Base-by-base conservation (phyloP, 306 rosid genomes). In the Fragaria vesca region DNA sequence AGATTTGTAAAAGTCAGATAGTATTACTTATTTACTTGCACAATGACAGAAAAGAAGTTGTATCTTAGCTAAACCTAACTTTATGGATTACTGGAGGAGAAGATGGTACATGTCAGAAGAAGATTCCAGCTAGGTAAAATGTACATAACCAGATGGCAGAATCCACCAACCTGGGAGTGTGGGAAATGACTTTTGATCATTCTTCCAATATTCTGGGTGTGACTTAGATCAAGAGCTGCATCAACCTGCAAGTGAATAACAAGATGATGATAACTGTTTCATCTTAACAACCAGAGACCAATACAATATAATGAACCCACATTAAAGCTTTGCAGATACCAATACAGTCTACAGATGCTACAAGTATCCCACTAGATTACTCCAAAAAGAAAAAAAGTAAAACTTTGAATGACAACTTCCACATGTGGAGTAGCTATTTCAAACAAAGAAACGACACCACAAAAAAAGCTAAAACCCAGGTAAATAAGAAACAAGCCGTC, bases 181-280 rank as follows among this genome's bases (percentile, higher is more conserved):
- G 99, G 99, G 83, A 95, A 95, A 81, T 95, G 99, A 75, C 95
- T 52, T 88, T 92, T 95, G 82, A 95, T 95, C 98, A 93, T 95
- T 81, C 97, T 88, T 80, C 99, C 99, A 76, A 95, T 95, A 87
- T 95, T 95, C 83, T 95, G 99, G 26, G 99, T 95, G 81, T 95
- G 99, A 86, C 99, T 95, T 83, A 95, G 87, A 88, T 95, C 99
- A 71, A 95, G 97, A 81, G 99, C 99, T 17, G 99, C 97, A 86
- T 95, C 99, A 71, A 95, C 99, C 99, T 95, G 83, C 51, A 72
- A 75, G 81, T 30, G 63, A 76, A 58, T 17, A 68, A 83, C 57
- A 75, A 52, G 65, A 68, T 57, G 26, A 48, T 51, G 34, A 34
- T 48, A 20, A 13, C 8, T 17, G 30, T 52, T 20, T 30, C 30